A percentile compares a stretch with the other conserved stretches of the same genome.
Evolutionary conservation across 805 yeast species (phyloP).

Genomic region (Starmerella sp.): DNA sequence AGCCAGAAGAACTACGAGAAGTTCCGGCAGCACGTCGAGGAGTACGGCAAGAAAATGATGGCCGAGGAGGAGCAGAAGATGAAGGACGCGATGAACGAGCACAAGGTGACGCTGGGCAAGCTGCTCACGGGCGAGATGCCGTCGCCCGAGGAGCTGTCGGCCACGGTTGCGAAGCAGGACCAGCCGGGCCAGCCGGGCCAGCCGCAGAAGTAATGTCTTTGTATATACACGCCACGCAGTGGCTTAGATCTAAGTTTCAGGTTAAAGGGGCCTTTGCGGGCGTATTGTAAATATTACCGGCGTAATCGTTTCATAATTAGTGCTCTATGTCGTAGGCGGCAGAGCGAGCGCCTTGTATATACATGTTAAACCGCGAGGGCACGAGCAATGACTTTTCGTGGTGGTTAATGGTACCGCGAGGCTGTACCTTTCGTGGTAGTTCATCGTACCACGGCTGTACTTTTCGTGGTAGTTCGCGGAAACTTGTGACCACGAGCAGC

Average conservation of each 20-base stretch:
- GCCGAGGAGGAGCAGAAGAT: constrained; percentile 40
- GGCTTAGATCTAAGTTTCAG: neutral
- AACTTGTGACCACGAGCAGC: no score
- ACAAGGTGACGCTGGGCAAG: constrained; percentile 75
- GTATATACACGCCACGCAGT: neutral
- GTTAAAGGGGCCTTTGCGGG: no score
- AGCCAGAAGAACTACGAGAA: constrained; percentile 81
- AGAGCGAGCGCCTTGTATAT: no score
- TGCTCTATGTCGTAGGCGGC: no score
- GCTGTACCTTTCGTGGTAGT: no score
- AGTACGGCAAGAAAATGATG: constrained; percentile 50
- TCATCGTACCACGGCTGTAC: no score
- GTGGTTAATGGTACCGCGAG: no score
- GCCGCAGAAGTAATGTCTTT: neutral
- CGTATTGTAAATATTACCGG: no score
- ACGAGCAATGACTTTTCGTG: no score
- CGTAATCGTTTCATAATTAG: no score
- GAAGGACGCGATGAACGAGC: constrained; percentile 71
- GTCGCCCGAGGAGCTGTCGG: constrained; percentile 29
- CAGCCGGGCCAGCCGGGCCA: constrained; percentile 1
- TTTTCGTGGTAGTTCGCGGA: no score
- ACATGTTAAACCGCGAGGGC: no score
- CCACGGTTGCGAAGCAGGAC: constrained; percentile 18
- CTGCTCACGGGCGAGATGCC: constrained; percentile 58
- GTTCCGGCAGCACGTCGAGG: constrained; percentile 71